Percentiles rank a stretch among this genome's conserved stretches.
phyloP scores from a whole-genome alignment of 2,329 filamentous ascomycete genomes.

The Chlorencoelia australis region DNA sequence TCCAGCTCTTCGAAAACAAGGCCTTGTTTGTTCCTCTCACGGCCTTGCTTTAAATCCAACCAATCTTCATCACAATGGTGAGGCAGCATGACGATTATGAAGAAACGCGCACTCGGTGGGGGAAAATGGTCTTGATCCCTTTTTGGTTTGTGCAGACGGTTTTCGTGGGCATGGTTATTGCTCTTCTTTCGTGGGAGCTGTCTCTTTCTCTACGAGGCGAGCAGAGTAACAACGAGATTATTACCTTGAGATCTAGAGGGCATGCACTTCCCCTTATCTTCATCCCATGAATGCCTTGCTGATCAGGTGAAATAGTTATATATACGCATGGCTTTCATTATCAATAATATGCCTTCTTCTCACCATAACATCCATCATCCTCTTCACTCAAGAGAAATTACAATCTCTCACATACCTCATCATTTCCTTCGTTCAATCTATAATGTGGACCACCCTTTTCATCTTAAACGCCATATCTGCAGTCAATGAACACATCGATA shows the following conservation, averaged over 20 bases:
- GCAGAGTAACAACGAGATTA: no score
- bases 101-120: slow-evolving; percentile 16
- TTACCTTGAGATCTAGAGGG: no score
- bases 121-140: slow-evolving; percentile 17
- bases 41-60: no score
- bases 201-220: no score
- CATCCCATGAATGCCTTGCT: no score
- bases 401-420: slow-evolving; percentile 17
- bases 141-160: slow-evolving; percentile 19
- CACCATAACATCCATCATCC: slow-evolving; percentile 19
- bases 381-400: slow-evolving; percentile 16
- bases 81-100: no score
- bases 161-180: slow-evolving; percentile 14
- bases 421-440: slow-evolving; percentile 16
- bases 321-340: slow-evolving; percentile 14
- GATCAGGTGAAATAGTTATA: no score
- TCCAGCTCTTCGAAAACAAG: no score
- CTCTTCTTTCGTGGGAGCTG: no score
- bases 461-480: slow-evolving; percentile 13
- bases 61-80: no score
- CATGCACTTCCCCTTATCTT: no score
- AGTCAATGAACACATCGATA: not conserved
- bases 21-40: no score
- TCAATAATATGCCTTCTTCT: slow-evolving; percentile 13
- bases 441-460: slow-evolving; percentile 14